phyloP scores from a whole-genome alignment of 257 asterid species.

The Dorcoceras hygrometricum region DNA sequence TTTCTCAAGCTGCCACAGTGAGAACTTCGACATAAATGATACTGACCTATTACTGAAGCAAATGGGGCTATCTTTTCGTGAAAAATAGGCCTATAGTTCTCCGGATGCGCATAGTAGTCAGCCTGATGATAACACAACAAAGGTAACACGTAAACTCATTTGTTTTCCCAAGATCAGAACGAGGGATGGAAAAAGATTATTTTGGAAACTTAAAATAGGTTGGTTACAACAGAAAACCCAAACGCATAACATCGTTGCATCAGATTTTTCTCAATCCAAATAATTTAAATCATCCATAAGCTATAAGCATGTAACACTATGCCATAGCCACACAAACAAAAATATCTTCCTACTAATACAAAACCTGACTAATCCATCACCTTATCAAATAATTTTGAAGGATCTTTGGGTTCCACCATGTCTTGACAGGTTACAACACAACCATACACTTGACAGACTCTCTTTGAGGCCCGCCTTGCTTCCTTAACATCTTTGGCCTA shows the following conservation, averaged over 20 bases:
- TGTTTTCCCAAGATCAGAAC: not conserved
- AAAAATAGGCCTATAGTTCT: conserved; percentile 69
- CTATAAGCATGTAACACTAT: not conserved
- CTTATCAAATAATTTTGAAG: conserved; percentile 67
- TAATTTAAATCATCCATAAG: conserved; percentile 5
- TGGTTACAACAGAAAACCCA: not conserved
- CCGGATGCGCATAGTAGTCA: conserved; percentile 94
- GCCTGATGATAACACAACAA: conserved; percentile 44
- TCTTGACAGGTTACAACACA: conserved; percentile 75
- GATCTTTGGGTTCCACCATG: conserved; percentile 77
- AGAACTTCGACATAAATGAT: conserved; percentile 18
- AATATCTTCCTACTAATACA: not conserved
- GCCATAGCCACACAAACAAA: not conserved
- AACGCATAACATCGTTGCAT: no score
- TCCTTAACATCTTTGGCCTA: conserved; percentile 54
- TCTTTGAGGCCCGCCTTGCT: conserved; percentile 41
- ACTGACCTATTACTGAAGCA: conserved; percentile 82
- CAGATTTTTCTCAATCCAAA: no score
- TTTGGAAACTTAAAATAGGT: not conserved
- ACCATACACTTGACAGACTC: conserved; percentile 80
- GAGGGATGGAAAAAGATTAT: conserved; percentile 8
- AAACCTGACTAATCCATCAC: conserved; percentile 32
- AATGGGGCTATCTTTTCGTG: conserved; percentile 84
- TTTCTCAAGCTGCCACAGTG: not conserved
- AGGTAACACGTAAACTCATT: not conserved